Percentiles rank a stretch among this genome's conserved stretches.
phyloP scores from a whole-genome alignment of 345 rosid genomes.

The Murraya koenigii region DNA sequence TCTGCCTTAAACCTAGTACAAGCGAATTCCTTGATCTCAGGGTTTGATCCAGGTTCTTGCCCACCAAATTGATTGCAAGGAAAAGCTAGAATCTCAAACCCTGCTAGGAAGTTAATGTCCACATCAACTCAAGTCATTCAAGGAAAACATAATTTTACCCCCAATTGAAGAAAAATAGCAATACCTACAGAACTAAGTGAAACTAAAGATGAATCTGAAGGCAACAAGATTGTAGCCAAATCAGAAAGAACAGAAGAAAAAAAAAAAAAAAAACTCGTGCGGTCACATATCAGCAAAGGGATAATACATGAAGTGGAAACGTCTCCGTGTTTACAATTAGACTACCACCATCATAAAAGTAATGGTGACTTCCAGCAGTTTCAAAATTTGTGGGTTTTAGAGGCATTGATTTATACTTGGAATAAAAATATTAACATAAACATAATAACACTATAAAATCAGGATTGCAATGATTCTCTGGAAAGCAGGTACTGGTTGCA shows the following conservation, averaged over 20 bases:
- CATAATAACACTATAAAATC: background rate
- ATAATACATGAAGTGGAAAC: background rate
- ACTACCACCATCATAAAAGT: background rate
- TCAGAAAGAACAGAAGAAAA: too few species aligned
- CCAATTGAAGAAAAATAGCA: background rate
- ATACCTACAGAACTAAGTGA: background rate
- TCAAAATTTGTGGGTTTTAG: background rate
- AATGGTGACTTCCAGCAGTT: background rate
- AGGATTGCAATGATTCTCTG: background rate
- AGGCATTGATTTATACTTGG: background rate
- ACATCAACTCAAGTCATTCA: background rate
- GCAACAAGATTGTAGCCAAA: background rate
- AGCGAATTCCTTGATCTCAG: slow-evolving; percentile 75
- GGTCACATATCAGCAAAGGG: background rate
- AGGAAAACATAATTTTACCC: background rate
- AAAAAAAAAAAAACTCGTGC: background rate
- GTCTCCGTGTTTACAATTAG: background rate
- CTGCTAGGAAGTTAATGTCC: slow-evolving; percentile 30
- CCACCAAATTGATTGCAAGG: slow-evolving; percentile 94
- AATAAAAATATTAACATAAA: background rate
- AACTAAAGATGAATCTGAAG: background rate
- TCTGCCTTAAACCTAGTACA: slow-evolving; percentile 91
- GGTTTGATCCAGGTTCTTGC: slow-evolving; percentile 84
- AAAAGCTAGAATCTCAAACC: slow-evolving; percentile 85
- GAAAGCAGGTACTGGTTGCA: background rate